Percentiles rank a stretch among this genome's conserved stretches.
Conservation (phyloP, 495 filamentous ascomycete genomes). For the Lichenothelia convexa region DNA sequence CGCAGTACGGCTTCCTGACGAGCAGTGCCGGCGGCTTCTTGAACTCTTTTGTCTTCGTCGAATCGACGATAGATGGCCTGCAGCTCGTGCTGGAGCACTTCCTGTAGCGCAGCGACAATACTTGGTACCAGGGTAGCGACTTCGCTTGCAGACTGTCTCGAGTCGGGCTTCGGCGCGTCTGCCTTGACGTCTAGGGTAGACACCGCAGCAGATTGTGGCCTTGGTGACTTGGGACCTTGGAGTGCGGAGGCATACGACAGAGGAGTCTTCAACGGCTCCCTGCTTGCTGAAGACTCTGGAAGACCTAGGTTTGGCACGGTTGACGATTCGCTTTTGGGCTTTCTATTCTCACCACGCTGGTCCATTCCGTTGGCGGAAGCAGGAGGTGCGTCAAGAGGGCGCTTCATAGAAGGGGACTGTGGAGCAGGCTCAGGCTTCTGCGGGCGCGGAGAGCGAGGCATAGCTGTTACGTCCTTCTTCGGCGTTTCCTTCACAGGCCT, state of each 20-base stretch:
- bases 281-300: conserved; percentile 4
- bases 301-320: conserved; percentile 10
- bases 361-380: conserved; percentile 22
- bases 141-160: too few relatives aligned
- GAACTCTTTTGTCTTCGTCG: conserved; percentile 44
- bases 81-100: conserved; percentile 37
- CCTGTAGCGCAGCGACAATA: conserved; percentile 36
- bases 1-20: conserved; percentile 67
- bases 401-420: too few relatives aligned
- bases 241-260: conserved; percentile 5
- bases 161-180: too few relatives aligned
- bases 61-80: conserved; percentile 40
- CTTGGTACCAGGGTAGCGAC: conserved; percentile 16
- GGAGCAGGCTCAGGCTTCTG: conserved; percentile 13
- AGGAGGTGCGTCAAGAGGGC: conserved; percentile 17
- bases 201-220: not conserved
- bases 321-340: conserved; percentile 27
- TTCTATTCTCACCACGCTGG: conserved; percentile 39
- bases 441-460: conserved; percentile 26
- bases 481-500: conserved; percentile 10
- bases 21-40: conserved; percentile 44
- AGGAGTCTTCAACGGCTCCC: conserved; percentile 8
- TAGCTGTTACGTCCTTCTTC: conserved; percentile 25
- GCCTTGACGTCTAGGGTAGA: not conserved
- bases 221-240: not conserved